These are phyloP conservation scores for Helminthosporium solani DNA, from an alignment of 2,329 filamentous ascomycete genomes.

Conservation along the genomic window DNA sequence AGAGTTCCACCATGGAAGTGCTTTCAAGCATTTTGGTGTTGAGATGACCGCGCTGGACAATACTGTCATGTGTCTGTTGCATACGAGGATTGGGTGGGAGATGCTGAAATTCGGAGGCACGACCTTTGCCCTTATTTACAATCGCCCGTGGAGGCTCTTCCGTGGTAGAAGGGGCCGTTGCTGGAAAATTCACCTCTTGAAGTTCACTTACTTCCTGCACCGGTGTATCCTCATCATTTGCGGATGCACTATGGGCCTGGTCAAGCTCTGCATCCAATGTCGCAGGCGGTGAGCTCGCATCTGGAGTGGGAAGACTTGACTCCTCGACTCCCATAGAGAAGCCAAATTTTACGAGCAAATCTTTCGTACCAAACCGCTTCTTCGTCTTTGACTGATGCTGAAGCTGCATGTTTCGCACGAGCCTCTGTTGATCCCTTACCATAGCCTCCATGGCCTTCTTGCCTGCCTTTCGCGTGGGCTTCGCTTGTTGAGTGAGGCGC, in stretches of 20 bases:
- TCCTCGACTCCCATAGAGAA: conserved; percentile 52
- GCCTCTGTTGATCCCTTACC: conserved; percentile 88
- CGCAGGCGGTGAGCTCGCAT: conserved; percentile 47
- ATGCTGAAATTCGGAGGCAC: conserved; percentile 48
- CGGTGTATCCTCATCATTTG: conserved; percentile 21
- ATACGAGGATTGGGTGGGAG: conserved; percentile 30
- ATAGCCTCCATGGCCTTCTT: conserved; percentile 96
- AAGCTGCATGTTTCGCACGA: conserved; percentile 87
- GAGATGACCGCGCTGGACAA: conserved; percentile 17
- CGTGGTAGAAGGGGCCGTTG: conserved; percentile 1
- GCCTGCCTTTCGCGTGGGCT: conserved; percentile 79
- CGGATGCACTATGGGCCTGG: conserved; percentile 42
- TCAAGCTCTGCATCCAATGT: conserved; percentile 64
- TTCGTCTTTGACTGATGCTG: conserved; percentile 82
- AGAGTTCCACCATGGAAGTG: conserved; percentile 36
- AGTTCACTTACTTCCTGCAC: conserved; percentile 7
- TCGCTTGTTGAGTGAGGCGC: conserved; percentile 64
- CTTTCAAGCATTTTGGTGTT: conserved; percentile 4
- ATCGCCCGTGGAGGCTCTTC: conserved; percentile 19
- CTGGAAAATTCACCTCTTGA: conserved; percentile 3
- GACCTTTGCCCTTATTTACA: conserved; percentile 62
- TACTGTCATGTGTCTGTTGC: conserved; percentile 12
- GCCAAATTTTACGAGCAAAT: conserved; percentile 82
- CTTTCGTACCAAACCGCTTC: conserved; percentile 84
- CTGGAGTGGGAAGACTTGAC: conserved; percentile 22